Evolutionary conservation across 169 alveolate genomes (phyloP), one percentile per base, ranked within the genome.

Genomic region (Besnoitia besnoiti): DNA sequence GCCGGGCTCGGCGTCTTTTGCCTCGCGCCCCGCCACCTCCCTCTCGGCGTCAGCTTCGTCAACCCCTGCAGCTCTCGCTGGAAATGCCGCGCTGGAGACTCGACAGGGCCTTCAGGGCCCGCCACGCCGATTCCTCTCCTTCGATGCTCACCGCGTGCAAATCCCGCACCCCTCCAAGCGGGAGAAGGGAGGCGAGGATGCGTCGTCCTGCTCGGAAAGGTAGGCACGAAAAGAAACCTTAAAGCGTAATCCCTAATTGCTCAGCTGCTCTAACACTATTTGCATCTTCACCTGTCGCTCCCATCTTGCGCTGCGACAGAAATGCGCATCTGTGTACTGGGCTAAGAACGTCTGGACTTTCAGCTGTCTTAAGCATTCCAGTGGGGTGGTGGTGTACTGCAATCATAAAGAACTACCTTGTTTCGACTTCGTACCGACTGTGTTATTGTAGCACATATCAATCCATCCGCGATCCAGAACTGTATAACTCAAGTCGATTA

Each of bases 111-210:
- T n/a, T n/a, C n/a, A n/a, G n/a, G n/a, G n/a, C n/a, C n/a, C n/a
- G n/a, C n/a, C n/a, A n/a, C 16, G 46, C 12, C 82, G 82, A 39
- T 35, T 73, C 47, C 55, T 77, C 44, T 77, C 40, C 33, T 77
- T 77, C 59, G 59, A 77, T 39, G 55, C 87, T 27, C 21, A 27
- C 87, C 8, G 44, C 40, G 55, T 77, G 4, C 50, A 42, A 44
- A 51, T 85, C n/a, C 90, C 90, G 30, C 90, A 85, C 51, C 90
- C 90, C 24, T 0, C 50, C 50, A 85, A 85, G 90, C 8, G 51
- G 50, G 62, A 50, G 7, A 49, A 55, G 33, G 90, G 90, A 16
- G 90, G 90, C 42, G 90, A 85, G 39, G 90, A 85, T 35, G 90
- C 90, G 12, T 46, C 79, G 19, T 4, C 55, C 77, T 85, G 90